Evolutionary conservation across 164 flowering plant species (phyloP).

Genomic region (Kingdonia uniflora): DNA sequence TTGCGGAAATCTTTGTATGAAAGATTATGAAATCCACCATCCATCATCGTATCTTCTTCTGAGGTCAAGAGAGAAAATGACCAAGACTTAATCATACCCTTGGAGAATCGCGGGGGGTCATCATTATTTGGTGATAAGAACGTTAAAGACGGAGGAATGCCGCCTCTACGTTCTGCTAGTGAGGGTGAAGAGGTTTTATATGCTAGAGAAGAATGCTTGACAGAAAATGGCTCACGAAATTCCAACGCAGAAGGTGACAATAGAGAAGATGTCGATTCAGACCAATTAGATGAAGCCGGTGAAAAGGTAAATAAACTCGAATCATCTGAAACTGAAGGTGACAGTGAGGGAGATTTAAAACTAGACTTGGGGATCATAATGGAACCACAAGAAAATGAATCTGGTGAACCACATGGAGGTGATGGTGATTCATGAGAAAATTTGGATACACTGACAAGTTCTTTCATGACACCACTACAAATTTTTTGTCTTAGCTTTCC

Average conservation of each 20-base stretch:
- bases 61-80: constrained; percentile 33
- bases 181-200: constrained; percentile 36
- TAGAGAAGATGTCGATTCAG: constrained; percentile 36
- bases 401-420: constrained; percentile 32
- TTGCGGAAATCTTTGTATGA: constrained; percentile 14
- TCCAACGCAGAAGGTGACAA: constrained; percentile 51
- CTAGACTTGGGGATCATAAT: constrained; percentile 29
- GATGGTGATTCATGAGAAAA: constrained; percentile 20
- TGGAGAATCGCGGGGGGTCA: constrained; percentile 24
- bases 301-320: constrained; percentile 61
- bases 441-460: constrained; percentile 32
- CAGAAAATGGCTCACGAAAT: constrained; percentile 21
- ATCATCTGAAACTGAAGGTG: constrained; percentile 43
- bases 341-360: constrained; percentile 19
- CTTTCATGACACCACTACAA: constrained; percentile 48
- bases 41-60: constrained; percentile 19
- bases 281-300: constrained; percentile 67
- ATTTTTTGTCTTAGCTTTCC: constrained; percentile 44
- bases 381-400: constrained; percentile 37
- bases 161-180: constrained; percentile 67
- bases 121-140: constrained; percentile 30
- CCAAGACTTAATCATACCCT: constrained; percentile 30
- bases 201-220: constrained; percentile 17
- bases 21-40: constrained; percentile 9
- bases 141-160: constrained; percentile 43